Evolutionary conservation across 768 basidiomycete genomes (phyloP), one percentile per base, ranked within the genome.

Genomic region (Paxillus rubicundulus): DNA sequence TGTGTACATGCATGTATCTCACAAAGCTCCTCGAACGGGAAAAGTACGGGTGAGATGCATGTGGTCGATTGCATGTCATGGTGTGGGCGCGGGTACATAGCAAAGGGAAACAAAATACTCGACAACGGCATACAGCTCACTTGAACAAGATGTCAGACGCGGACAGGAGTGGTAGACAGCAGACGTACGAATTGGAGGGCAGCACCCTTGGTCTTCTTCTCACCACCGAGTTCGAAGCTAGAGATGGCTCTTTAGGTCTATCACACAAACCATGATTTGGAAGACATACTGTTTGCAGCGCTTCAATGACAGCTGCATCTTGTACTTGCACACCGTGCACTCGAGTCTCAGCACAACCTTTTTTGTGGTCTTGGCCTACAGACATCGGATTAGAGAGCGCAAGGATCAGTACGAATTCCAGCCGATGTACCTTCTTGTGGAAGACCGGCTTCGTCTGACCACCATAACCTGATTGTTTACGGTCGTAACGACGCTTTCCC

Each of bases 371-470:
- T 96, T 96, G 54, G 93, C 92, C 89, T 92, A 68, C 45, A 49
- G 9, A 43, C n/a, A 52, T 5, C 12, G 20, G 4, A 34, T 42
- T 5, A 55, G 38, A 34, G 13, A 44, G 4, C 20, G 17, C 14
- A 20, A 3, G 1, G 12, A 45, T n/a, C 9, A 17, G 41, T 1
- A 0, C 2, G 9, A 54, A 54, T 60, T 44, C 14, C 33, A 30
- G 27, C 8, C 10, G 8, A 18, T 5, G 9, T 42, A 68, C 93
- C 87, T 97, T 98, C 83, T 99, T 99, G 90, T 99, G 97, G 89
- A 99, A 99, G 76, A 99, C 95, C 56, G 96, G 96, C 81, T 99
- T 99, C 54, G 96, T 99, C 82, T 99, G 96, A 78, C 96, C 96
- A 89, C 96, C 96, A 78, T 98, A 98, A 76, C 96, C 91, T 60